Conservation (phyloP, 805 yeast genomes). For the Candida wancherniae region DNA sequence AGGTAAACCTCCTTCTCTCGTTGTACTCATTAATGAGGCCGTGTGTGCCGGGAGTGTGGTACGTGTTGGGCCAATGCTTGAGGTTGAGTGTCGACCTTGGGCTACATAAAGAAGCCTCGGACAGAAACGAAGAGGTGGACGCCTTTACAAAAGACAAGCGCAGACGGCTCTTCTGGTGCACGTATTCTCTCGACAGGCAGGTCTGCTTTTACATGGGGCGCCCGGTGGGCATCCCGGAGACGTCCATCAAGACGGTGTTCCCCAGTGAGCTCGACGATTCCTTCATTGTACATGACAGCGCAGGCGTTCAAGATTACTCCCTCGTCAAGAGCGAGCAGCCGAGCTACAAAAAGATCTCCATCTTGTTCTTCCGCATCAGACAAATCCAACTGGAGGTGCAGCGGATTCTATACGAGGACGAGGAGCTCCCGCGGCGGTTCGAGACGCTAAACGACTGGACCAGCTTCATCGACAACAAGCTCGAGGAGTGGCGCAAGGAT, state of each 20-base stretch:
- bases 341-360: constrained; percentile 64
- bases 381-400: constrained; percentile 75
- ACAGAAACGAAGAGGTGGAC: constrained; percentile 34
- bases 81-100: constrained; percentile 82
- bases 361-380: constrained; percentile 65
- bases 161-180: constrained; percentile 70
- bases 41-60: constrained; percentile 90
- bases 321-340: constrained; percentile 36
- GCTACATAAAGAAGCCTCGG: constrained; percentile 58
- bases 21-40: constrained; percentile 83
- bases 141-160: constrained; percentile 63
- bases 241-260: constrained; percentile 62
- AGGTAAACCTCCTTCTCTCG: constrained; percentile 64
- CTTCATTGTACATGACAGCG: constrained; percentile 37
- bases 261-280: constrained; percentile 77
- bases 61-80: constrained; percentile 73
- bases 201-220: constrained; percentile 81
- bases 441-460: constrained; percentile 59
- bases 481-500: constrained; percentile 59
- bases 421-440: constrained; percentile 65
- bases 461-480: constrained; percentile 40
- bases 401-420: constrained; percentile 62
- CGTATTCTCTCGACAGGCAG: constrained; percentile 81
- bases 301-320: constrained; percentile 25
- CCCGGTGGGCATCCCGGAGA: constrained; percentile 87